Percentiles rank a stretch among this genome's conserved stretches.
These are phyloP conservation scores for Lotus japonicus DNA, from an alignment of 306 rosid species.

Conservation along the genomic window DNA sequence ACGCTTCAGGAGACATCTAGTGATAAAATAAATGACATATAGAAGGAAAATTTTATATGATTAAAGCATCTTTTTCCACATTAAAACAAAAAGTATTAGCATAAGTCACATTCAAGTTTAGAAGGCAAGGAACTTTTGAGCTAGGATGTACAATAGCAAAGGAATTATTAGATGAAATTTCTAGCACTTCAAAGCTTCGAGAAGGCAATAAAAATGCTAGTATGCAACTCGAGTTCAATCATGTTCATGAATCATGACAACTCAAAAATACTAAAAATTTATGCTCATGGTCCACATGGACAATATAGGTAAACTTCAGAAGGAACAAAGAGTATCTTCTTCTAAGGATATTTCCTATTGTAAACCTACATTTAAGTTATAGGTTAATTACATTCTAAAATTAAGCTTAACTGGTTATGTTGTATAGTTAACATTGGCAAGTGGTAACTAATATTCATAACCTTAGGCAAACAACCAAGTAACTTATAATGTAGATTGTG, in stretches of 20 bases:
- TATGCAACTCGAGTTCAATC: neutral
- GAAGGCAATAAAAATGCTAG: neutral
- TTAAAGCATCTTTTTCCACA: neutral
- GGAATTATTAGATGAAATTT: neutral
- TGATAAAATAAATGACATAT: neutral
- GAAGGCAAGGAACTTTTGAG: neutral
- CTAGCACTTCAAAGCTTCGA: neutral
- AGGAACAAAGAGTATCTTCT: neutral
- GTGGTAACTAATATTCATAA: too few relatives aligned
- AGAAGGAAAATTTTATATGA: neutral
- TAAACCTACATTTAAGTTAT: neutral
- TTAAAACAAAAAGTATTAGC: neutral
- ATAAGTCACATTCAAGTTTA: neutral
- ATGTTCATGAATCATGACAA: neutral
- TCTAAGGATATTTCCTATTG: neutral
- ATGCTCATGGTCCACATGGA: neutral
- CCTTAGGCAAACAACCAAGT: neutral
- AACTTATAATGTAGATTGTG: too few relatives aligned
- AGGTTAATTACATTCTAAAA: neutral
- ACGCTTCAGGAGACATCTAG: constrained; percentile 1
- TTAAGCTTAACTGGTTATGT: neutral
- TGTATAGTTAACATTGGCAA: too few relatives aligned
- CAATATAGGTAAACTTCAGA: neutral
- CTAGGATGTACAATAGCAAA: neutral
- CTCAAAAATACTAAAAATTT: neutral